phyloP scores from a whole-genome alignment of 164 flowering plant genomes.

The Nymphaea colorata region DNA sequence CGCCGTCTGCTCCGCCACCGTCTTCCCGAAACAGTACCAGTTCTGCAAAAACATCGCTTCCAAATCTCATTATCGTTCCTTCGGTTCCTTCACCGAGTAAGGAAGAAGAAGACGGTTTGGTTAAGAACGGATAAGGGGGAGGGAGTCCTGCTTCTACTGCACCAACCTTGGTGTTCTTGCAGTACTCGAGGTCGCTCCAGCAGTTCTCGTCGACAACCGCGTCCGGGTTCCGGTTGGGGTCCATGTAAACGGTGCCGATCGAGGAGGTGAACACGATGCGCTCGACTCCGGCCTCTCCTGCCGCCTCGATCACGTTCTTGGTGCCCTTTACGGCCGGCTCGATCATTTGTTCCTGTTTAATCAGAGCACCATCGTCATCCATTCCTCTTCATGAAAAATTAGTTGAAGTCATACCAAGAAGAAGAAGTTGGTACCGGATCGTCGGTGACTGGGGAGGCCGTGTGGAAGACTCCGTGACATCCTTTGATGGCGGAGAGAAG shows the following conservation, averaged over 20 bases:
- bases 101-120: too few relatives aligned
- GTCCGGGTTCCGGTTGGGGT: constrained; percentile 70
- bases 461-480: constrained; percentile 91
- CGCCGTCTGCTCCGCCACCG: constrained; percentile 87
- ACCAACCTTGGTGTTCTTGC: constrained; percentile 86
- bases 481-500: constrained; percentile 65
- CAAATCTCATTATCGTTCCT: background rate
- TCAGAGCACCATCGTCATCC: too few relatives aligned
- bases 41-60: constrained; percentile 30
- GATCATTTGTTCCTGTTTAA: constrained; percentile 71
- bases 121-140: too few relatives aligned
- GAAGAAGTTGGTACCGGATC: constrained; percentile 43
- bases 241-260: constrained; percentile 88
- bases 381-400: too few relatives aligned
- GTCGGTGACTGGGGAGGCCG: constrained; percentile 94
- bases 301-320: constrained; percentile 69
- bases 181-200: constrained; percentile 97
- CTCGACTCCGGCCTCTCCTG: constrained; percentile 64
- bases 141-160: background rate
- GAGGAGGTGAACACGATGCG: constrained; percentile 92
- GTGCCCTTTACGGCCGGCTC: constrained; percentile 93
- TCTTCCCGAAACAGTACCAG: constrained; percentile 95
- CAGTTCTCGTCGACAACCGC: constrained; percentile 82
- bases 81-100: too few relatives aligned
- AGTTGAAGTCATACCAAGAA: too few relatives aligned